Conservation (phyloP, 2,329 filamentous ascomycete species). For the Penicillium sp. region DNA sequence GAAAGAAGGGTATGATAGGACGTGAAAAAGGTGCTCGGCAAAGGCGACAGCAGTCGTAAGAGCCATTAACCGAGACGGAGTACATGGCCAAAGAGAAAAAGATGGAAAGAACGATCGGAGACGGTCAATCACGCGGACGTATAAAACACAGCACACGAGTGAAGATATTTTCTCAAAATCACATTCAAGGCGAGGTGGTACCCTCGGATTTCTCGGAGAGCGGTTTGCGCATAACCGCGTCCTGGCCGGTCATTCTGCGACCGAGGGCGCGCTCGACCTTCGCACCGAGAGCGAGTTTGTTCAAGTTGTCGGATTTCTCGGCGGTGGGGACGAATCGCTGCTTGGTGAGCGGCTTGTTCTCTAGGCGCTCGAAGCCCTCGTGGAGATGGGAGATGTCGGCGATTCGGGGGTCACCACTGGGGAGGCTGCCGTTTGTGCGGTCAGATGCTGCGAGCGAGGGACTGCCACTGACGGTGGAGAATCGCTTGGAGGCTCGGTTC, state of each 20-base stretch:
- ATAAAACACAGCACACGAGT: neutral
- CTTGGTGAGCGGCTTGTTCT: constrained; percentile 79
- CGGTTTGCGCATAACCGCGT: constrained; percentile 74
- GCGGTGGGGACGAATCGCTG: constrained; percentile 79
- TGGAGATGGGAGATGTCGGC: constrained; percentile 74
- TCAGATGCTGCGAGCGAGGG: constrained; percentile 50
- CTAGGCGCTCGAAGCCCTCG: constrained; percentile 79
- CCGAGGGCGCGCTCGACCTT: constrained; percentile 88
- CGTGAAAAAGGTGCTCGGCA: constrained; percentile 15
- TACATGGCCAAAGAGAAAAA: constrained; percentile 7
- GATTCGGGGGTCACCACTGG: constrained; percentile 53
- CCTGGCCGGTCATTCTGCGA: constrained; percentile 82
- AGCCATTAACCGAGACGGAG: neutral
- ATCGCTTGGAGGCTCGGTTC: constrained; percentile 55
- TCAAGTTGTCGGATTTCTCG: constrained; percentile 78
- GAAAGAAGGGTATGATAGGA: constrained; percentile 23
- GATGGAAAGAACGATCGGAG: constrained; percentile 14
- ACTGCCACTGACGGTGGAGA: constrained; percentile 54
- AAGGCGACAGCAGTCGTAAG: constrained; percentile 12
- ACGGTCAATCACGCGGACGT: neutral
- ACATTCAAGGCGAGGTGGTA: constrained; percentile 17
- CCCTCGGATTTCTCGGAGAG: constrained; percentile 40
- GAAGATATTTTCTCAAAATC: neutral
- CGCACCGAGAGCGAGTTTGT: constrained; percentile 83
- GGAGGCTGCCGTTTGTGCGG: constrained; percentile 42